Percentiles rank a stretch among this genome's conserved stretches.
Conservation (phyloP, 805 yeast genomes). For the Spathaspora passalidarum region DNA sequence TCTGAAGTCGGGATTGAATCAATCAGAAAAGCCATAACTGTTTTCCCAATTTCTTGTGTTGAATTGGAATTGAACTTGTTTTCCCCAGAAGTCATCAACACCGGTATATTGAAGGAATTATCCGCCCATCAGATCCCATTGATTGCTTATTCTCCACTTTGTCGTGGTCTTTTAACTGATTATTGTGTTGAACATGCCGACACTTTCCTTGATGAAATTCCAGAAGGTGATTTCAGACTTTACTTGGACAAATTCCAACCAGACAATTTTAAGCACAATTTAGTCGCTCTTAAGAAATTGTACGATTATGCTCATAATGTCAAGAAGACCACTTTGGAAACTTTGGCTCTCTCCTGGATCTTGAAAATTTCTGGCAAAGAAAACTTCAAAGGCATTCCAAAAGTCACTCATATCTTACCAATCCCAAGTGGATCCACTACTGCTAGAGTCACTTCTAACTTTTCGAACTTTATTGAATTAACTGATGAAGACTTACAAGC, state of each 20-base stretch:
- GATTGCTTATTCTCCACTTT: conserved; percentile 80
- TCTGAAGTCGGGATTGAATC: conserved; percentile 69
- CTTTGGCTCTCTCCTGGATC: conserved; percentile 38
- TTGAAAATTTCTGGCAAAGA: conserved; percentile 66
- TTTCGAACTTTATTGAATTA: conserved; percentile 41
- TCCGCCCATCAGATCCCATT: conserved; percentile 60
- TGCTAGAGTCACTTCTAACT: conserved; percentile 61
- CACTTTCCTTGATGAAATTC: conserved; percentile 39
- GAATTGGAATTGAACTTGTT: conserved; percentile 80
- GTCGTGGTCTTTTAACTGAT: conserved; percentile 78
- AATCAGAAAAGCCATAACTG: conserved; percentile 53
- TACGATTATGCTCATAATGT: conserved; percentile 46
- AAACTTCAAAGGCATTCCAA: conserved; percentile 38
- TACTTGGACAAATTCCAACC: conserved; percentile 55
- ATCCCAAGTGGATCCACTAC: conserved; percentile 74
- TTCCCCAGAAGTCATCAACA: conserved; percentile 54
- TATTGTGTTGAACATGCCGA: conserved; percentile 36
- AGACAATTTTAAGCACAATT: conserved; percentile 56
- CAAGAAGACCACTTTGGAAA: conserved; percentile 56
- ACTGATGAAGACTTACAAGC: conserved; percentile 56
- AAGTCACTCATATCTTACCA: conserved; percentile 61
- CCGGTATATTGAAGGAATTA: conserved; percentile 63
- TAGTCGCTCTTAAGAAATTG: conserved; percentile 46
- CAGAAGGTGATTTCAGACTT: conserved; percentile 54
- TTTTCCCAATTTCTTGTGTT: conserved; percentile 60